phyloP scores from a whole-genome alignment of 331 rosid species.

The Malus hybrid region DNA sequence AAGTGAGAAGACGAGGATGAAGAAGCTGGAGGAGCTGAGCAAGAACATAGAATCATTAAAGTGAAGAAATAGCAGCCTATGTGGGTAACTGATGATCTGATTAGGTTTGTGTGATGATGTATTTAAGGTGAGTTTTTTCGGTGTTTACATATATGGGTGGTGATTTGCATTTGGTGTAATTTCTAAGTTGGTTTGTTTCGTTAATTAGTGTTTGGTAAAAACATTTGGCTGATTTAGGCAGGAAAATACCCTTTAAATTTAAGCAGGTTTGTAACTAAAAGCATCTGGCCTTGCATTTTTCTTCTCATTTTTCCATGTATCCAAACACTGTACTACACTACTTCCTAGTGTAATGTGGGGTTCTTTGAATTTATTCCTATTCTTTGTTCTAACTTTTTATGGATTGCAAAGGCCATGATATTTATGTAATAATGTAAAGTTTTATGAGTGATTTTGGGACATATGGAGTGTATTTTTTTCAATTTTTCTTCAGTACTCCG shows the following conservation, averaged over 20 bases:
- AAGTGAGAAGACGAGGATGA: constrained; percentile 51
- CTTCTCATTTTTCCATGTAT: too few relatives aligned
- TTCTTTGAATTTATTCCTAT: not conserved
- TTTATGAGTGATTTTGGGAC: too few relatives aligned
- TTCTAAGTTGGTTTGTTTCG: constrained; percentile 48
- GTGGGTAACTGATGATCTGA: constrained; percentile 30
- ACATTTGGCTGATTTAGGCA: constrained; percentile 63
- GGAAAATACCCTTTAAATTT: constrained; percentile 39
- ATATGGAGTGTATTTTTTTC: too few relatives aligned
- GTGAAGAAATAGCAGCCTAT: constrained; percentile 19
- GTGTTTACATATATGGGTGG: constrained; percentile 60
- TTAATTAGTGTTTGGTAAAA: constrained; percentile 38
- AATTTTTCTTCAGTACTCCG: too few relatives aligned
- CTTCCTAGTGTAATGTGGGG: constrained; percentile 46
- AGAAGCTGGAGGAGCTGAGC: constrained; percentile 87
- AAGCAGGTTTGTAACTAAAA: constrained; percentile 86
- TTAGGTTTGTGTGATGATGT: constrained; percentile 72
- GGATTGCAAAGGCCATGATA: not conserved
- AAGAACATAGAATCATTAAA: constrained; percentile 75
- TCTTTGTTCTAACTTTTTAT: not conserved
- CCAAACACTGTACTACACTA: too few relatives aligned
- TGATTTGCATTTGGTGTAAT: constrained; percentile 57
- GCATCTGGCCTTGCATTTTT: not conserved
- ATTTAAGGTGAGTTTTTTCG: constrained; percentile 46
- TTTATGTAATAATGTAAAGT: too few relatives aligned